Percentiles rank a stretch among this genome's conserved stretches.
These are phyloP conservation scores for Lunularia cruciata DNA, from an alignment of 225 moss, liverwort and hornwort genomes.

Conservation along the genomic window DNA sequence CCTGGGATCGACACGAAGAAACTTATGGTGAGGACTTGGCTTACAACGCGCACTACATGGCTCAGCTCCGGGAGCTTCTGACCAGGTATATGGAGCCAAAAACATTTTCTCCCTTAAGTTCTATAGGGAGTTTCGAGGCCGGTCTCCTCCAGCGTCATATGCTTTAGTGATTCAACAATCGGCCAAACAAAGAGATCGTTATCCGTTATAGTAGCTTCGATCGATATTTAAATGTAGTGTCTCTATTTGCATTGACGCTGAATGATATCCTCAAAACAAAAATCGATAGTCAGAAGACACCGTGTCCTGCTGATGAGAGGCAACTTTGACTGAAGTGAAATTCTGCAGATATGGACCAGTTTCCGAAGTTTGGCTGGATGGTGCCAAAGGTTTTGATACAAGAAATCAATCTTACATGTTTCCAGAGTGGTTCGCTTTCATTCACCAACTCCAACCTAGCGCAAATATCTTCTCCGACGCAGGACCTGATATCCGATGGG, in stretches of 20 bases:
- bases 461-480: slow-evolving; percentile 87
- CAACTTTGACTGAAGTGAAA: neutral
- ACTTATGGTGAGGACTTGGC: slow-evolving; percentile 59
- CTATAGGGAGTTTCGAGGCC: too few relatives aligned
- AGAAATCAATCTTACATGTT: slow-evolving; percentile 66
- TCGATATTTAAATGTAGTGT: too few relatives aligned
- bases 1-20: slow-evolving; percentile 83
- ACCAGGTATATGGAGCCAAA: too few relatives aligned
- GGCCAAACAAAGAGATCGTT: too few relatives aligned
- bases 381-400: slow-evolving; percentile 59
- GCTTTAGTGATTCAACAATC: too few relatives aligned
- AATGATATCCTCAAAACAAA: too few relatives aligned
- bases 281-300: too few relatives aligned
- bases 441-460: slow-evolving; percentile 81
- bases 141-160: too few relatives aligned
- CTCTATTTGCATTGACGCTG: too few relatives aligned
- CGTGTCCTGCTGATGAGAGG: too few relatives aligned
- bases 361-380: slow-evolving; percentile 81
- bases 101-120: too few relatives aligned
- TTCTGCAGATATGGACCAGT: slow-evolving; percentile 68
- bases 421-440: slow-evolving; percentile 64
- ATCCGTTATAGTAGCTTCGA: too few relatives aligned
- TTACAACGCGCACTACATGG: slow-evolving; percentile 85
- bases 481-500: slow-evolving; percentile 89
- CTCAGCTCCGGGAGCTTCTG: slow-evolving; percentile 74